Evolutionary conservation across 768 basidiomycete genomes (phyloP), one percentile per base, ranked within the genome.

Genomic region (Mycena floridula): DNA sequence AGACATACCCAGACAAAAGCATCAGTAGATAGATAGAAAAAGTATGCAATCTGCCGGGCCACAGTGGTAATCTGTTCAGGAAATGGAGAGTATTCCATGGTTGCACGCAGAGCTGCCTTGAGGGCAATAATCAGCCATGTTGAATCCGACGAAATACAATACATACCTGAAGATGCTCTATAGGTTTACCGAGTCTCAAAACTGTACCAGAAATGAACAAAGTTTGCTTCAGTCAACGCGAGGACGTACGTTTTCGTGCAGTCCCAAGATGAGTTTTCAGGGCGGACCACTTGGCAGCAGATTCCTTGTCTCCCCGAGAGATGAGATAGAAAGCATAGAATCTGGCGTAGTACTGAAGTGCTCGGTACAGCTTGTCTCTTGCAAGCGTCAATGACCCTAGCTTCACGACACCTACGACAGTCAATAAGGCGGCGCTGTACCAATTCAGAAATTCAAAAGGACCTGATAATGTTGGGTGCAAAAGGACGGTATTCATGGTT

Each of bases 161-260:
- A n/a, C n/a, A n/a, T n/a, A n/a, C n/a, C 61, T 98, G 95, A 5
- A 94, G 70, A 65, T 96, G 91, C 59, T 99, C 96, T 50, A 94
- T 54, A 7, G 93, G 92, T 64, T 97, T 95, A 54, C 92, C 91
- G 43, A 99, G 70, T 13, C 96, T 82, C 74, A 98, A 72, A 27
- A 96, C 95, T 98, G 51, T 15, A 35, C 24, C 21, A 7, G 30
- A 26, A 8, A 36, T 43, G 42, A 49, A 43, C 42, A 30, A 43
- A 25, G 32, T 37, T 23, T 11, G 39, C 25, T 28, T 43, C 7
- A 7, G 7, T 21, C 11, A n/a, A 20, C 26, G 15, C 42, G 15
- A 25, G 25, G 22, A 63, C 79, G 43, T 58, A 96, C 95, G 70
- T 67, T 95, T 98, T 51, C 96, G 76, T 25, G 81, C 89, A 9